These are phyloP conservation scores for Parietaria judaica DNA, from an alignment of 306 rosid genomes.

Conservation along the genomic window DNA sequence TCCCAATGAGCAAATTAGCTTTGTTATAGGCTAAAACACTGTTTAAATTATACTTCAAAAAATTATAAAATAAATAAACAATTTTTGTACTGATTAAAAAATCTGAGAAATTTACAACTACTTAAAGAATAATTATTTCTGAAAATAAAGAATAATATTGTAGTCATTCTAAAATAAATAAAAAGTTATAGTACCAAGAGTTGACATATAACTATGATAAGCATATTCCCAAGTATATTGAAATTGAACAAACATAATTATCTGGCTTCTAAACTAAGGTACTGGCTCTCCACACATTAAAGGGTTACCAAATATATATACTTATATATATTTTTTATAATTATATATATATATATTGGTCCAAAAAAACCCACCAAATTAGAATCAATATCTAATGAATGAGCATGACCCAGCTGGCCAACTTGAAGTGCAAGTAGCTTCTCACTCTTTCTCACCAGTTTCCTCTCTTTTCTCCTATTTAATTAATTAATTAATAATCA, in stretches of 20 bases:
- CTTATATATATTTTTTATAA: background rate
- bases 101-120: too few species aligned
- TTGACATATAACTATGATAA: background rate
- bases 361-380: background rate
- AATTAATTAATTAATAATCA: too few species aligned
- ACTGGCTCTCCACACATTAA: background rate
- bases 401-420: slow-evolving; percentile 6
- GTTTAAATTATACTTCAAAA: too few species aligned
- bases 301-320: background rate
- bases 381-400: background rate
- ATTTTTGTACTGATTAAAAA: too few species aligned
- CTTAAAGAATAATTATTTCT: too few species aligned
- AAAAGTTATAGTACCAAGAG: too few species aligned
- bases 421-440: background rate
- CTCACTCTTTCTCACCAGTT: background rate
- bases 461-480: background rate
- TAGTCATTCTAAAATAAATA: too few species aligned
- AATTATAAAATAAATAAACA: too few species aligned
- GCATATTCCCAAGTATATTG: background rate
- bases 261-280: too few species aligned
- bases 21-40: too few species aligned
- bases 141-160: too few species aligned
- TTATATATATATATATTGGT: background rate
- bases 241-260: background rate
- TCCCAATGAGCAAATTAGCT: too few species aligned